Conservation (phyloP, 2,329 filamentous ascomycete genomes). For the Colletotrichum abscissum region DNA sequence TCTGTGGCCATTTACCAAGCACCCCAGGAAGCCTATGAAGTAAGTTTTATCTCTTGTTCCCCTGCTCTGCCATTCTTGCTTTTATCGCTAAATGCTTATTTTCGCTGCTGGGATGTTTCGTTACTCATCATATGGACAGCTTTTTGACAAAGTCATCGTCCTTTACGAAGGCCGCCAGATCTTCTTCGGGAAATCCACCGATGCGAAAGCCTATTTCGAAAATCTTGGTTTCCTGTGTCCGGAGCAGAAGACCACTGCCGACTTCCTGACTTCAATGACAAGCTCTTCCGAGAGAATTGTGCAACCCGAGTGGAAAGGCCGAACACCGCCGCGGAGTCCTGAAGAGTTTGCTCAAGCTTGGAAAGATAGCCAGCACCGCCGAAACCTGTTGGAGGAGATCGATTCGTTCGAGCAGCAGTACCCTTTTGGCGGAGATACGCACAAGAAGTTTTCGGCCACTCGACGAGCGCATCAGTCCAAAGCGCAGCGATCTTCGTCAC, state of each 20-base stretch:
- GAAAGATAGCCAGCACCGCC: constrained; percentile 3
- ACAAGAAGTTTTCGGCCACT: constrained; percentile 7
- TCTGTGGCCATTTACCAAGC: constrained; percentile 68
- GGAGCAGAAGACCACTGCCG: constrained; percentile 72
- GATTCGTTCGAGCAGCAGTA: constrained; percentile 16
- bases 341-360: constrained; percentile 30
- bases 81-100: not conserved
- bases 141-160: constrained; percentile 75
- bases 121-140: constrained; percentile 23
- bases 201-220: constrained; percentile 74
- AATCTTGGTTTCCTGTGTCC: constrained; percentile 71
- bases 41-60: constrained; percentile 26
- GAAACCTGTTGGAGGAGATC: constrained; percentile 7
- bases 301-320: constrained; percentile 4
- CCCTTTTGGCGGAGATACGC: constrained; percentile 17
- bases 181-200: constrained; percentile 70
- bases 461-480: constrained; percentile 14
- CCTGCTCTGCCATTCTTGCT: not conserved
- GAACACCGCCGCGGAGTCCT: constrained; percentile 15
- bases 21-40: constrained; percentile 66
- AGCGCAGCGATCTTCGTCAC: constrained; percentile 52
- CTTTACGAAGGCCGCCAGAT: constrained; percentile 75
- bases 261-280: constrained; percentile 75
- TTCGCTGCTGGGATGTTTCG: not conserved
- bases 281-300: constrained; percentile 41